Conservation (phyloP, 2,329 filamentous ascomycete species). For the Pseudogymnoascus destructans region DNA sequence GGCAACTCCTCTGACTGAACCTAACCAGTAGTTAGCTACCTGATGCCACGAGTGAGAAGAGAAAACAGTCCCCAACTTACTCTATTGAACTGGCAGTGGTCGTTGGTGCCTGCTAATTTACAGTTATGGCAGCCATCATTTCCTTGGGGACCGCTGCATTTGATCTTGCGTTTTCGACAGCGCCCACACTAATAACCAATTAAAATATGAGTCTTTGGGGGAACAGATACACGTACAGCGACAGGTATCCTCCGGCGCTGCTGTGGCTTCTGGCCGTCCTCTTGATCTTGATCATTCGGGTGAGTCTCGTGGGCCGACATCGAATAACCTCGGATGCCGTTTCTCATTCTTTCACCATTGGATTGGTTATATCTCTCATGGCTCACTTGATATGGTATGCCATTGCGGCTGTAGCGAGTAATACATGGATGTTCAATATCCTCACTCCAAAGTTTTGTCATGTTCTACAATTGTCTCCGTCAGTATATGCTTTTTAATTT, state of each 20-base stretch:
- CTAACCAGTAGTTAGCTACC: background rate
- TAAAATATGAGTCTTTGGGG: conserved; percentile 5
- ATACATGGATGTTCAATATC: conserved; percentile 19
- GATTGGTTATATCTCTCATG: conserved; percentile 21
- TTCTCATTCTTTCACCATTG: conserved; percentile 11
- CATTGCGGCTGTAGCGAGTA: conserved; percentile 18
- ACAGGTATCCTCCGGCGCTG: conserved; percentile 36
- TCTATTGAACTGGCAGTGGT: conserved; percentile 66
- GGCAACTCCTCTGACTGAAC: conserved; percentile 16
- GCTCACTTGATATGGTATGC: conserved; percentile 20
- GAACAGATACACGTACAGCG: conserved; percentile 30
- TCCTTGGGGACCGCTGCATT: conserved; percentile 75
- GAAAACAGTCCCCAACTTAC: conserved; percentile 36
- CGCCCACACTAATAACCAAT: conserved; percentile 55
- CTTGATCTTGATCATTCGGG: conserved; percentile 16
- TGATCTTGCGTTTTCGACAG: conserved; percentile 88
- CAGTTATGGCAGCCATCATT: conserved; percentile 80
- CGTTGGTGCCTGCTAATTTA: conserved; percentile 50
- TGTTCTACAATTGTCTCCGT: background rate
- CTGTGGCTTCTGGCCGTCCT: conserved; percentile 18
- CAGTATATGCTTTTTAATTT: background rate
- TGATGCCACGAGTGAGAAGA: background rate
- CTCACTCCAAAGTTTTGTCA: conserved; percentile 6
- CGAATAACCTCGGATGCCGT: conserved; percentile 15
- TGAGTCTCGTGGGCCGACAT: conserved; percentile 16